A percentile compares a stretch with the other conserved stretches of the same genome.
Evolutionary conservation across 2,329 filamentous ascomycete species (phyloP).

Genomic region (Xylaria arbuscula): DNA sequence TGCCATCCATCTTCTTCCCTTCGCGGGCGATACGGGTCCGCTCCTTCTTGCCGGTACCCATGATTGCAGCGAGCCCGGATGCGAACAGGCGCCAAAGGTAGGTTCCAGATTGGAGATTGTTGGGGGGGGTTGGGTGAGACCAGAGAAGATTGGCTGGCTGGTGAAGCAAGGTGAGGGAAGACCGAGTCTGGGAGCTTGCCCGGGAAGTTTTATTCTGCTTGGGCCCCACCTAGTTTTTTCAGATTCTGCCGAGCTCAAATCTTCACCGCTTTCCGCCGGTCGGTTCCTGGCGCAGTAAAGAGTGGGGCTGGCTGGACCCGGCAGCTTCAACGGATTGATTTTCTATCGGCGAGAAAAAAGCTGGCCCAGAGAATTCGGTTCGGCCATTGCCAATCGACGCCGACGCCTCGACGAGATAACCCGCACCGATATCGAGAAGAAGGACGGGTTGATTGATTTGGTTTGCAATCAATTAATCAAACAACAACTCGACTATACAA

Average conservation of each 20-base stretch:
- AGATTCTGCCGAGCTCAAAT: slow-evolving; percentile 32
- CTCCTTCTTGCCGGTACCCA: slow-evolving; percentile 96
- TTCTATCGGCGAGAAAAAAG: slow-evolving; percentile 28
- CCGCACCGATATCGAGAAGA: background rate
- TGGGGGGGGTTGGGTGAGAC: slow-evolving; percentile 32
- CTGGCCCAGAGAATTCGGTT: background rate
- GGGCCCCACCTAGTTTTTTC: slow-evolving; percentile 33
- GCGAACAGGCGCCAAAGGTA: slow-evolving; percentile 30
- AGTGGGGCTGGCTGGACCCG: slow-evolving; percentile 19
- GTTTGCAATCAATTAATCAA: background rate
- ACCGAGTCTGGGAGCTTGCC: slow-evolving; percentile 21
- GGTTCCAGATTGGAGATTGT: slow-evolving; percentile 12
- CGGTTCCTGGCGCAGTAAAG: background rate
- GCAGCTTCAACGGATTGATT: slow-evolving; percentile 33
- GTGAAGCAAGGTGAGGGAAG: slow-evolving; percentile 21
- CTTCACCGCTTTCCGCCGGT: slow-evolving; percentile 33
- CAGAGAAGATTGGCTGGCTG: slow-evolving; percentile 39
- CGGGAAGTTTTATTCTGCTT: slow-evolving; percentile 32
- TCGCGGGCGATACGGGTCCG: slow-evolving; percentile 82
- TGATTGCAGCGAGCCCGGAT: slow-evolving; percentile 52
- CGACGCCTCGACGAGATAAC: slow-evolving; percentile 6
- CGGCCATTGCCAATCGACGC: slow-evolving; percentile 16
- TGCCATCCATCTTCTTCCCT: slow-evolving; percentile 85
- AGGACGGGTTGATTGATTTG: background rate
- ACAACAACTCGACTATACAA: background rate